Conservation (phyloP, 2,329 filamentous ascomycete genomes). For the Neofusicoccum sp. region DNA sequence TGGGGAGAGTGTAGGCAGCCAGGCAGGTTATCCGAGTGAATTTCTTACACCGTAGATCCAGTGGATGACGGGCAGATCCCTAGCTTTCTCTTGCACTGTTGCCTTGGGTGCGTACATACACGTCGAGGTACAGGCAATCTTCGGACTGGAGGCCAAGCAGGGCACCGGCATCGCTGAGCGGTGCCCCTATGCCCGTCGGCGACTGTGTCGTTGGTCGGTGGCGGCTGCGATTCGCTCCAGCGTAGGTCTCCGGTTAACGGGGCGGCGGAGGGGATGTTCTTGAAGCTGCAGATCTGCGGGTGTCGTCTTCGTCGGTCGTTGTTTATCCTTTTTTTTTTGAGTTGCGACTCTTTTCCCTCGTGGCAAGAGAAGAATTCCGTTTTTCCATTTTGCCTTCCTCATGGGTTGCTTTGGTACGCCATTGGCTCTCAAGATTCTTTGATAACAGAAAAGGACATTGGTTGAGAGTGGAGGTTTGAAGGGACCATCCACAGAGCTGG, state of each 20-base stretch:
- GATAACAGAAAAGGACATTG: no score
- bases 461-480: no score
- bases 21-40: constrained; percentile 33
- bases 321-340: no score
- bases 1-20: constrained; percentile 42
- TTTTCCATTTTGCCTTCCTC: no score
- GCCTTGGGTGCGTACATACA: constrained; percentile 52
- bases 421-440: no score
- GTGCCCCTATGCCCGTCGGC: neutral
- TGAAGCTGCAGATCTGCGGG: constrained; percentile 38
- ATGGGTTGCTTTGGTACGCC: no score
- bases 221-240: constrained; percentile 45
- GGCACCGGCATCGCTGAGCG: neutral
- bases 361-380: no score
- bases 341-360: no score
- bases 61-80: constrained; percentile 47
- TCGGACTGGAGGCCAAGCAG: constrained; percentile 31
- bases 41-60: constrained; percentile 42
- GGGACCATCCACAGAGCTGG: no score
- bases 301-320: neutral
- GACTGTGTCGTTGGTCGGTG: constrained; percentile 19
- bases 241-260: constrained; percentile 45
- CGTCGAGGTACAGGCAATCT: constrained; percentile 55
- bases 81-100: constrained; percentile 40
- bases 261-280: constrained; percentile 49